Conservation (phyloP, 1,139 yeast species). For the Lodderomyces beijingensis region DNA sequence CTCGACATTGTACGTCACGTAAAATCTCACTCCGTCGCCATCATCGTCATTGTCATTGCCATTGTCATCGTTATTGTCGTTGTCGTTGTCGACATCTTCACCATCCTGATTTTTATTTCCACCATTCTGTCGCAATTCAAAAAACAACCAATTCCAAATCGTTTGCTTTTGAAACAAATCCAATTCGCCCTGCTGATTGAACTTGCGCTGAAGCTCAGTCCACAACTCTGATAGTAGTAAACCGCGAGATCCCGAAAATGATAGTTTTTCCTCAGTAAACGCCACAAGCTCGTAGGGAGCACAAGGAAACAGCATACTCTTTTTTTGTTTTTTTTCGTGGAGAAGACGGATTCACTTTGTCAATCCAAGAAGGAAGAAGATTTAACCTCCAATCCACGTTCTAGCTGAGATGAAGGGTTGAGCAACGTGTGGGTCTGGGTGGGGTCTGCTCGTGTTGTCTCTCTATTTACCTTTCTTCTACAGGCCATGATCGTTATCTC, state of each 20-base stretch:
- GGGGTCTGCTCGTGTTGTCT: too few species aligned
- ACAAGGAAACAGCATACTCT: conserved; percentile 23
- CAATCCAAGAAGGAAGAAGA: too few species aligned
- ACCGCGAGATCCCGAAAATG: conserved; percentile 37
- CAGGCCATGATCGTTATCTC: too few species aligned
- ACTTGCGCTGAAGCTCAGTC: conserved; percentile 20
- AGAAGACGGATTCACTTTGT: too few species aligned
- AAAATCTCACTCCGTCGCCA: conserved; percentile 17
- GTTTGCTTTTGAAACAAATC: conserved; percentile 33
- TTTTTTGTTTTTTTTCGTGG: too few species aligned
- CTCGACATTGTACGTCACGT: conserved; percentile 15
- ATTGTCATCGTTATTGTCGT: not conserved
- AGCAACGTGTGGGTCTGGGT: too few species aligned
- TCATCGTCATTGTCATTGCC: conserved; percentile 6
- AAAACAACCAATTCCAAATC: conserved; percentile 41
- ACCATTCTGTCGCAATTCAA: conserved; percentile 12
- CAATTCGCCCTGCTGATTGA: conserved; percentile 16
- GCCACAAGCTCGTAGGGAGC: conserved; percentile 29
- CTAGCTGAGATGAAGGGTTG: too few species aligned
- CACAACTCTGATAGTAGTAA: conserved; percentile 28
- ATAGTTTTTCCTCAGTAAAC: conserved; percentile 24
- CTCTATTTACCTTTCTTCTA: too few species aligned
- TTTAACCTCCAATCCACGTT: too few species aligned
- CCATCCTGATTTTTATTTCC: conserved; percentile 8
- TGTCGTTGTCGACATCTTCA: too few species aligned